phyloP scores from a whole-genome alignment of 2,329 filamentous ascomycete genomes.

The Thelonectria blattea region DNA sequence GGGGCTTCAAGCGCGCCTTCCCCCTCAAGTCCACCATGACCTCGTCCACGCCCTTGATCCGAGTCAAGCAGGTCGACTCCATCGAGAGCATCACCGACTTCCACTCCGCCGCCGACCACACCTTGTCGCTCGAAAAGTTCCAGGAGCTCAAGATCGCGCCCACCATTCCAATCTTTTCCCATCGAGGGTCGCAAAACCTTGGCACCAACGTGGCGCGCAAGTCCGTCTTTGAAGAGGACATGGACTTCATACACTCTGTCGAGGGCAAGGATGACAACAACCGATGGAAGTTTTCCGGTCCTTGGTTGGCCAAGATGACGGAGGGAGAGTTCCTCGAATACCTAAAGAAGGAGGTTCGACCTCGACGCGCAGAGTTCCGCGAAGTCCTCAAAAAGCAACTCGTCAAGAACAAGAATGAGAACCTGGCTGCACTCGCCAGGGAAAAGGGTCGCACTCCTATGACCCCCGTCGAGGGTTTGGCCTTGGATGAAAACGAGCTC shows the following conservation, averaged over 20 bases:
- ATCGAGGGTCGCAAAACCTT: slow-evolving; percentile 26
- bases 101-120: slow-evolving; percentile 80
- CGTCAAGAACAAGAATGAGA: slow-evolving; percentile 52
- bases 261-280: slow-evolving; percentile 48
- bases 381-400: slow-evolving; percentile 57
- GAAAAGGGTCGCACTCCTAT: slow-evolving; percentile 46
- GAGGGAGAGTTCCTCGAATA: slow-evolving; percentile 66
- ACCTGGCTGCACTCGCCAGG: slow-evolving; percentile 45
- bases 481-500: slow-evolving; percentile 59
- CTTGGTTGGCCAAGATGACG: slow-evolving; percentile 69
- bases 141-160: slow-evolving; percentile 80
- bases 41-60: slow-evolving; percentile 75
- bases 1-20: slow-evolving; percentile 88
- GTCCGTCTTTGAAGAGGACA: slow-evolving; percentile 66
- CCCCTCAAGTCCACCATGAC: slow-evolving; percentile 77
- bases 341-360: slow-evolving; percentile 59
- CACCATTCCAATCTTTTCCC: slow-evolving; percentile 53
- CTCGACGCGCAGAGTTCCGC: slow-evolving; percentile 60
- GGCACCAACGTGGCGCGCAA: slow-evolving; percentile 40
- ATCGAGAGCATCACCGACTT: slow-evolving; percentile 91
- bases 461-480: slow-evolving; percentile 34
- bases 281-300: slow-evolving; percentile 71
- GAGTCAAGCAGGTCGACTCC: slow-evolving; percentile 80
- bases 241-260: slow-evolving; percentile 58
- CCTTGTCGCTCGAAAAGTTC: slow-evolving; percentile 82